phyloP scores from a whole-genome alignment of 768 basidiomycete genomes.

The Mycena haematopus region DNA sequence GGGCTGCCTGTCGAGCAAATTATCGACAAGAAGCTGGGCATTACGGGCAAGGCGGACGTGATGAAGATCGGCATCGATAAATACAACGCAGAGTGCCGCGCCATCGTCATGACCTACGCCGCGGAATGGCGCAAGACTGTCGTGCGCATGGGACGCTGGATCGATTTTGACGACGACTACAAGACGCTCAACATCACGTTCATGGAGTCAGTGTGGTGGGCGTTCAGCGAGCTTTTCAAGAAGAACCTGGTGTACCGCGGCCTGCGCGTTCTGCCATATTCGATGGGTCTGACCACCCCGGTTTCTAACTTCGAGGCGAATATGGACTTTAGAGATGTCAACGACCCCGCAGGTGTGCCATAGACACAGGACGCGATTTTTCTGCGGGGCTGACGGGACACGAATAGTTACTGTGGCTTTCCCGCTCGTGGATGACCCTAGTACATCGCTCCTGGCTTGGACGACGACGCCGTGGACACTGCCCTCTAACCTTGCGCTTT shows the following conservation, averaged over 20 bases:
- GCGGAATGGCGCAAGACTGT: constrained; percentile 94
- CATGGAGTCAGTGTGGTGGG: constrained; percentile 99
- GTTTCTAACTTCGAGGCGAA: constrained; percentile 98
- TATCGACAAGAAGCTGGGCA: constrained; percentile 95
- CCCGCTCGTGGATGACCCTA: constrained; percentile 91
- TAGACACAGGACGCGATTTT: neutral
- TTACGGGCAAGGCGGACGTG: constrained; percentile 93
- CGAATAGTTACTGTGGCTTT: constrained; percentile 86
- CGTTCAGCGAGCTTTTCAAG: constrained; percentile 91
- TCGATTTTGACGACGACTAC: constrained; percentile 99
- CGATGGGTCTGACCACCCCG: constrained; percentile 94
- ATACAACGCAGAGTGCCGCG: constrained; percentile 96
- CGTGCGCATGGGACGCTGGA: constrained; percentile 99
- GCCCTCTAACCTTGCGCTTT: constrained; percentile 93
- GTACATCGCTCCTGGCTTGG: constrained; percentile 92
- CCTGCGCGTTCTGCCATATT: constrained; percentile 96
- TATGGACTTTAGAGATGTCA: constrained; percentile 88
- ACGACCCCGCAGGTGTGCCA: constrained; percentile 84
- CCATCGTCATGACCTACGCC: constrained; percentile 97
- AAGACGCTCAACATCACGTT: constrained; percentile 93
- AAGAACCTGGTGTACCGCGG: constrained; percentile 94
- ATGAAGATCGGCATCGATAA: constrained; percentile 94
- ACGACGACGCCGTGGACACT: constrained; percentile 99
- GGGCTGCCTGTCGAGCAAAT: constrained; percentile 98
- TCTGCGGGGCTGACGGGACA: neutral